These are phyloP conservation scores for Cladorrhinum sp. DNA, from an alignment of 2,329 filamentous ascomycete species.

Conservation along the genomic window DNA sequence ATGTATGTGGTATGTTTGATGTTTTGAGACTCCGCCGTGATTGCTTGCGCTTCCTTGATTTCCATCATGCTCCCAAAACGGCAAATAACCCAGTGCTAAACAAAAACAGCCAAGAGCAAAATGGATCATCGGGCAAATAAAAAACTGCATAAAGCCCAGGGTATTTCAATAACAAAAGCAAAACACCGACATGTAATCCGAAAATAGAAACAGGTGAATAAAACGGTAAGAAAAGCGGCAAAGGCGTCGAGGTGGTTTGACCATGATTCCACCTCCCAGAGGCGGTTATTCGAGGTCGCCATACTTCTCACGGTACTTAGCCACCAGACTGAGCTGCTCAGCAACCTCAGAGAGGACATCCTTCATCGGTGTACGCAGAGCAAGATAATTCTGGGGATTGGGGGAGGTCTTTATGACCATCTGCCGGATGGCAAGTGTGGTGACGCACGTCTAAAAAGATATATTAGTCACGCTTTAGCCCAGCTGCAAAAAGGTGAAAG, in stretches of 20 bases:
- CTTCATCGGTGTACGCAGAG: background rate
- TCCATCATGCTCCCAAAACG: background rate
- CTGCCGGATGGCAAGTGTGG: conserved; percentile 1
- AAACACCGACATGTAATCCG: background rate
- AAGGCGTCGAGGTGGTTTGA: too few relatives aligned
- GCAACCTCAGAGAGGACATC: background rate
- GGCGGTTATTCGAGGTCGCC: background rate
- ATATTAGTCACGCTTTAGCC: background rate
- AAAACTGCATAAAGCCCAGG: background rate
- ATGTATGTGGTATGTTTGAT: background rate
- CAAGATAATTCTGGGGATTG: background rate
- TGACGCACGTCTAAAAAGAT: conserved; percentile 12
- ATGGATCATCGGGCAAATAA: background rate
- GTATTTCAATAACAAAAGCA: background rate
- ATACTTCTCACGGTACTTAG: conserved; percentile 5
- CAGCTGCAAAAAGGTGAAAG: background rate
- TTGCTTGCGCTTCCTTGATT: background rate
- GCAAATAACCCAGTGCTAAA: background rate
- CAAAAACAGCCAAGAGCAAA: background rate
- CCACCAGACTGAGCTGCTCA: conserved; percentile 5
- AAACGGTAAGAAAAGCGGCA: background rate
- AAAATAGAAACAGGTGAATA: background rate
- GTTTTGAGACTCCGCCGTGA: background rate
- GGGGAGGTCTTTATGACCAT: background rate
- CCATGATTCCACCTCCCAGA: background rate